Base-by-base conservation (phyloP, 495 filamentous ascomycete genomes). In the Penicillium samsonianum region DNA sequence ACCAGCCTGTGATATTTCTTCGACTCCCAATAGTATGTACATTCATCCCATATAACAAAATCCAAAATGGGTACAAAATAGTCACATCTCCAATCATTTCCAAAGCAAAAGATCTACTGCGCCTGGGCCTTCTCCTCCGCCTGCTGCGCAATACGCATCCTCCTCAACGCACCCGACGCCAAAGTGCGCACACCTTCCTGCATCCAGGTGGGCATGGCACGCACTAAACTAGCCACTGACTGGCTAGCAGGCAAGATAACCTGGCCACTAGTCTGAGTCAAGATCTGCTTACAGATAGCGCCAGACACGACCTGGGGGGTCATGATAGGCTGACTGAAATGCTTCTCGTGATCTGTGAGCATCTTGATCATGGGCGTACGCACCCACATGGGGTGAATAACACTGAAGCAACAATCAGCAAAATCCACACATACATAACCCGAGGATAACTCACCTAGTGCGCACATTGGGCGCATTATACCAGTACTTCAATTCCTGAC, bases 371-470 rank as follows among this genome's bases (percentile, higher is more conserved):
- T 72, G 4, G 73, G 70, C 0, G 78, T 80, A 16, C 73, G 71
- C 16, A 78, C 78, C 74, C 76, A 80, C 46, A 73, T 57, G 0
- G 77, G 78, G 47, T 79, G 78, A 31, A 79, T 58, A 5, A 79
- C 60, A 56, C 76, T 79, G 16, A 23, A 17, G 6, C 26, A 20
- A 43, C 2, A 20, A 43, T 20, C 4, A 20, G 45, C 25, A 26
- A n/a, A 22, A 59, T 17, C 14, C 26, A 50, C 12, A 25, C 11
- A n/a, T 41, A 20, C 2, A 40, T 14, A 16, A 6, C 14, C 30
- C 4, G 30, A 33, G 30, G 8, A 6, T n/a, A 17, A 38, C 68
- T 43, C 53, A 77, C 73, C 74, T 78, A 1, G 77, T 80, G 30
- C 75, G 68, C 50, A 80, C 73, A 38, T 71, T 75, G 0, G 69